A percentile compares a stretch with the other conserved stretches of the same genome.
Conservation (phyloP, 2,329 filamentous ascomycete genomes). For the Colletotrichum chrysophilum region DNA sequence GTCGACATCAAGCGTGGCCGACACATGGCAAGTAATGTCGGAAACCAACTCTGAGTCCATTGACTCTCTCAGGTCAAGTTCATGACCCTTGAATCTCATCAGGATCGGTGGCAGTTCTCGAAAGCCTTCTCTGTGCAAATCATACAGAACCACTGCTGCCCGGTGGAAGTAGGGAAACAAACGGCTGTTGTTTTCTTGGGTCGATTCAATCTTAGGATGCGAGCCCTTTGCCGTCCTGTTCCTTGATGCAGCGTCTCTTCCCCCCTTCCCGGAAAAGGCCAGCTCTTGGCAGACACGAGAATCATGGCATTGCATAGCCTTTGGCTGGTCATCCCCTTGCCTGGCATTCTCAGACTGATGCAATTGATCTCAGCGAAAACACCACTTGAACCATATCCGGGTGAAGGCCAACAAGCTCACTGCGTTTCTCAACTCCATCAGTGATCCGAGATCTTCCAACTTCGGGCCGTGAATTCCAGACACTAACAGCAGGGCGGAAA, state of each 20-base stretch:
- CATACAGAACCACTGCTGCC: background rate
- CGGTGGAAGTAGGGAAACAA: background rate
- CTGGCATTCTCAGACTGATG: background rate
- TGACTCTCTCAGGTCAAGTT: background rate
- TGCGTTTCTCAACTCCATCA: background rate
- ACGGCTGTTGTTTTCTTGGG: background rate
- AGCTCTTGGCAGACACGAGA: background rate
- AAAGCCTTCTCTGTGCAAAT: background rate
- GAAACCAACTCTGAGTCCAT: background rate
- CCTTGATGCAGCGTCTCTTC: background rate
- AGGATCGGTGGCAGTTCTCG: background rate
- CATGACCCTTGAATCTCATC: background rate
- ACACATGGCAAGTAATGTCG: background rate
- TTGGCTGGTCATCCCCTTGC: accelerated
- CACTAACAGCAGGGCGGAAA: no score
- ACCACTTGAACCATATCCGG: background rate
- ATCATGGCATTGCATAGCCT: accelerated
- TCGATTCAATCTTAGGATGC: background rate
- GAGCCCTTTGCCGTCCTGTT: background rate
- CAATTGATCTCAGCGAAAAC: background rate
- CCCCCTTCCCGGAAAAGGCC: background rate
- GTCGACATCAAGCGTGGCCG: background rate
- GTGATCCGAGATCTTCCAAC: no score
- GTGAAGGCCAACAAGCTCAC: background rate
- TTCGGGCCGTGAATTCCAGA: no score